These are phyloP conservation scores for Salicornia ramosissima DNA, from an alignment of 148 eudicot species.

Conservation along the genomic window DNA sequence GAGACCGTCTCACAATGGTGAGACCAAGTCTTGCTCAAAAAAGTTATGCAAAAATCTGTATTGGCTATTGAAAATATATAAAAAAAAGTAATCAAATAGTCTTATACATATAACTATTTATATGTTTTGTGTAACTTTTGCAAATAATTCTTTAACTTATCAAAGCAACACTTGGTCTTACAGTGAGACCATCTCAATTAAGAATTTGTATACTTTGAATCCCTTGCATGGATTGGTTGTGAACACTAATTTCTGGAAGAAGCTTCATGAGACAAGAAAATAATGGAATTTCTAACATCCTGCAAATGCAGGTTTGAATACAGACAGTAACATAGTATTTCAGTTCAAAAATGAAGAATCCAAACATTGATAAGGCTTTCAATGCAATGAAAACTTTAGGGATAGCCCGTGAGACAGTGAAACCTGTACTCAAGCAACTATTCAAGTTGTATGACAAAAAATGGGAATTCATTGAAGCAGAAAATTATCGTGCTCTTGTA, in stretches of 20 bases:
- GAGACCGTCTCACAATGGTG: too few relatives aligned
- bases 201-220: too few relatives aligned
- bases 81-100: too few relatives aligned
- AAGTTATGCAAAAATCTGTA: too few relatives aligned
- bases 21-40: too few relatives aligned
- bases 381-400: slow-evolving; percentile 47
- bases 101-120: too few relatives aligned
- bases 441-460: slow-evolving; percentile 41
- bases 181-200: too few relatives aligned
- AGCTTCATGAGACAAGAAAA: background rate
- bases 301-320: slow-evolving; percentile 22
- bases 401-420: slow-evolving; percentile 29
- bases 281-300: slow-evolving; percentile 1
- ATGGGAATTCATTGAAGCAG: slow-evolving; percentile 65
- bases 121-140: too few relatives aligned
- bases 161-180: too few relatives aligned
- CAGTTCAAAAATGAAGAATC: slow-evolving; percentile 20
- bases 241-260: too few relatives aligned
- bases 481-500: slow-evolving; percentile 52
- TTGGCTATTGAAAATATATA: too few relatives aligned
- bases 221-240: slow-evolving; percentile 2
- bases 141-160: too few relatives aligned
- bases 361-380: slow-evolving; percentile 39
- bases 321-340: background rate
- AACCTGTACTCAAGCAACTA: slow-evolving; percentile 47